Base-by-base conservation (phyloP, 495 filamentous ascomycete genomes). In the Geoglossum glabrum region DNA sequence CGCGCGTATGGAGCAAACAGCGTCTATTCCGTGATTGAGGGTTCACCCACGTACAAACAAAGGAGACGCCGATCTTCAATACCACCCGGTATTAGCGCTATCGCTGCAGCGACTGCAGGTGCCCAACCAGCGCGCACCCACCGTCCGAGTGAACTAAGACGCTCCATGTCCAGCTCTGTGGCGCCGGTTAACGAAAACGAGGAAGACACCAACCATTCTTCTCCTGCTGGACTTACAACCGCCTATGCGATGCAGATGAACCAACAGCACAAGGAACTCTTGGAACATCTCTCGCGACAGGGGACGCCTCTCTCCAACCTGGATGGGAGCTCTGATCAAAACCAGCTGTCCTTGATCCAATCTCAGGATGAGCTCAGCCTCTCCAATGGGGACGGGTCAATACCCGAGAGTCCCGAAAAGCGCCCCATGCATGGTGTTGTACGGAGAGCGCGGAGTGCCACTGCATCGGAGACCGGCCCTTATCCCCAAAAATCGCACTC, bases 31-130 rank as follows among this genome's bases (percentile, higher is more conserved):
- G 86, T 95, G 47, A 88, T 98, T 63, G 92, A 98, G 72, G 92
- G 92, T 23, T 98, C 92, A 6, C 92, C 92, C 26, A 95, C 90
- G 11, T 98, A 98, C 73, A 98, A 98, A 76, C 93, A 96, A 73
- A 80, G 92, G 59, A 79, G 92, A 64, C 80, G 92, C 60, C 84
- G 93, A 31, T 94, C 92, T 23, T 96, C 92, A 26, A 84, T 96
- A 55, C 83, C 87, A 19, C 86, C 88, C 13, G 79, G 79, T 38
- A 75, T 85, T 54, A 76, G 75, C 33, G 79, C 81, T 34, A 74
- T 81, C 57, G 76, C 82, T 52, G 79, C 79, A 23, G 74, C 79
- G 5, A 69, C 69, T 9, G 68, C 68, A 56, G 74, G 75, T n/a
- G 76, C 66, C 65, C 36, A 77, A 68, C 54, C 68, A 76, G 13